Base-by-base conservation (phyloP, 106 monocot genomes). In the Ottelia alismoides region DNA sequence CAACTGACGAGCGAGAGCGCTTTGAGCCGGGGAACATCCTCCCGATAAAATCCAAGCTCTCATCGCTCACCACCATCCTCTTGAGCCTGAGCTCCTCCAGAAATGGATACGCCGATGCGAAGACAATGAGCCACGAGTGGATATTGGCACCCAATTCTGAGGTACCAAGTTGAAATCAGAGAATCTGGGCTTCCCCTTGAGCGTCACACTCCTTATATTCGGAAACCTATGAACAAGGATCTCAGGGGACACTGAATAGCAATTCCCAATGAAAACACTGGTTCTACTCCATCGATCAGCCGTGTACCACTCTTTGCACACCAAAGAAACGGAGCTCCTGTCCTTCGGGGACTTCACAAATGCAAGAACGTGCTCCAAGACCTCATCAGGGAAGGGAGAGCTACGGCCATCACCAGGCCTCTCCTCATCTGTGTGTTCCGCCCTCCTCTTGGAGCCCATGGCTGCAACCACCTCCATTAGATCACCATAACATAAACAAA, bases 161-260 rank as follows among this genome's bases (percentile, higher is more conserved):
- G 89, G 89, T 2, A 89, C 89, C 9, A 89, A 74, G 62, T 80
- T 72, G 72, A 83, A 89, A 45, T 89, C 89, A 3, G 89, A 83
- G 52, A 89, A 89, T 56, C 83, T 83, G n/a, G 89, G 89, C 79
- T 89, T 89, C 26, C 83, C 89, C 76, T 89, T 89, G 47, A 89
- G 25, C 29, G 44, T 50, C 49, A 71, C 83, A 19, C 58, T 61
- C 52, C 74, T 57, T 25, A 76, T 48, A 51, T 31, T 64, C 20
- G 74, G 70, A 53, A 89, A 89, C 45, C 74, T 73, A 30, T 16
- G 19, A 18, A 68, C 30, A 25, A 56, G 76, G 12, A 17, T 32
- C 9, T 32, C 22, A 18, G 88, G 83, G 16, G 47, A 11, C 2
- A 74, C 65, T 19, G 88, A 59, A 62, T 88, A 88, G 71, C 82